phyloP scores from a whole-genome alignment of 2,329 filamentous ascomycete species.

The Gaeumannomyces sp. region DNA sequence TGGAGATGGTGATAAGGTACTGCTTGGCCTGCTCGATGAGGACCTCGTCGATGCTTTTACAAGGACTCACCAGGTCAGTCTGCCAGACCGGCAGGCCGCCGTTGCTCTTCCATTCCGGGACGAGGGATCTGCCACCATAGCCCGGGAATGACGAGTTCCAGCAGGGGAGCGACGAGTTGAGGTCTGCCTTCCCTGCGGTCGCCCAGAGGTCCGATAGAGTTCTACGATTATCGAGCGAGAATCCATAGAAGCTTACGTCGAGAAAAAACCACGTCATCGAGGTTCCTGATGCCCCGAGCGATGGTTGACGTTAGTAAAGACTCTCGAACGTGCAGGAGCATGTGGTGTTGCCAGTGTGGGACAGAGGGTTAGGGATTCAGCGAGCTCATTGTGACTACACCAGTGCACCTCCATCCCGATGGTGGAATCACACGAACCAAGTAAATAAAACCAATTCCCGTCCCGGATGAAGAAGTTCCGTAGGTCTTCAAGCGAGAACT shows the following conservation, averaged over 20 bases:
- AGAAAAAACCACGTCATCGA: constrained; percentile 47
- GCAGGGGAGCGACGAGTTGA: constrained; percentile 35
- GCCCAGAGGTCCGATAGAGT: constrained; percentile 38
- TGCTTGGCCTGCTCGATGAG: constrained; percentile 46
- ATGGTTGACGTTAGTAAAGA: constrained; percentile 20
- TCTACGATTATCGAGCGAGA: constrained; percentile 41
- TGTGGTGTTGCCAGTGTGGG: not conserved
- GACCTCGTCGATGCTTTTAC: constrained; percentile 46
- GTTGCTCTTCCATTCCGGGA: constrained; percentile 33
- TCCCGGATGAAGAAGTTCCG: constrained; percentile 44
- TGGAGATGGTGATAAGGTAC: constrained; percentile 44
- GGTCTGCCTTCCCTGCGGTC: constrained; percentile 25
- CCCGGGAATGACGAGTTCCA: constrained; percentile 37
- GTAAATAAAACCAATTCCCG: constrained; percentile 38
- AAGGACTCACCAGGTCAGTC: constrained; percentile 41
- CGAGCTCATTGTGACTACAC: no score
- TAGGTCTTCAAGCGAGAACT: constrained; percentile 43
- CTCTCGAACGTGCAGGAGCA: constrained; percentile 14
- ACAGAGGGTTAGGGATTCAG: not conserved
- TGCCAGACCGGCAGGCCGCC: constrained; percentile 41
- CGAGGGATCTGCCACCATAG: constrained; percentile 34
- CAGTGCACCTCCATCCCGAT: no score
- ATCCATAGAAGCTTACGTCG: constrained; percentile 52
- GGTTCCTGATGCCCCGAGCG: constrained; percentile 23
- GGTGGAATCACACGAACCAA: constrained; percentile 22